phyloP scores from a whole-genome alignment of 208 protist species.

The Wallacemonas sp. region DNA sequence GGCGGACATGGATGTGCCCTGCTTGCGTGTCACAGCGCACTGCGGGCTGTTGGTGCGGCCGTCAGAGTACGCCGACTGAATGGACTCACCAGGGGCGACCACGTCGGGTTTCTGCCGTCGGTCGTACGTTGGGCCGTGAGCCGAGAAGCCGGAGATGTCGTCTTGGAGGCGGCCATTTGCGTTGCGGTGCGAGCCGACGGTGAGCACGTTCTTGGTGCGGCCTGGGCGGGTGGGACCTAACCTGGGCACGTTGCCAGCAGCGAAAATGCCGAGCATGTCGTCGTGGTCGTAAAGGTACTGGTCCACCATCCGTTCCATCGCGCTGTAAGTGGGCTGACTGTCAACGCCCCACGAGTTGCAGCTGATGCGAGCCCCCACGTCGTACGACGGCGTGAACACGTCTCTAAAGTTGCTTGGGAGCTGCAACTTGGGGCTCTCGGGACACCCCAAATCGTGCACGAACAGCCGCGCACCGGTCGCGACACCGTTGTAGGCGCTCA shows the following conservation, averaged over 20 bases:
- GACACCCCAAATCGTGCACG: conserved; percentile 59
- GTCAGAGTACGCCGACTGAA: conserved; percentile 45
- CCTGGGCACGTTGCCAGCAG: conserved; percentile 64
- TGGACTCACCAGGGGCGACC: conserved; percentile 49
- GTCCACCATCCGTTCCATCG: conserved; percentile 76
- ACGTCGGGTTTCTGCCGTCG: conserved; percentile 84
- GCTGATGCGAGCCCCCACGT: conserved; percentile 68
- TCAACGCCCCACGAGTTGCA: conserved; percentile 90
- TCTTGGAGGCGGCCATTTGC: conserved; percentile 18
- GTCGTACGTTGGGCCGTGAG: conserved; percentile 83
- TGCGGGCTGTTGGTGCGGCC: conserved; percentile 12
- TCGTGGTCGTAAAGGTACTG: conserved; percentile 48
- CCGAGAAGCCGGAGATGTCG: conserved; percentile 50
- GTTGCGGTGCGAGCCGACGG: conserved; percentile 78
- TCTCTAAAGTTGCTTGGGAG: conserved; percentile 58
- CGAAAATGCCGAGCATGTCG: conserved; percentile 76
- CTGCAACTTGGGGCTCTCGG: conserved; percentile 21
- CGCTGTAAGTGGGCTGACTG: conserved; percentile 38
- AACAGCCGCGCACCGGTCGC: conserved; percentile 84
- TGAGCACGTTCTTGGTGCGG: conserved; percentile 85
- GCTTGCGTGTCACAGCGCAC: conserved; percentile 41
- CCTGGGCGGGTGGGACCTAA: conserved; percentile 52
- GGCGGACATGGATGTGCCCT: conserved; percentile 93
- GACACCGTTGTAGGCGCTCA: conserved; percentile 66
- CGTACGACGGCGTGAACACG: conserved; percentile 63